phyloP scores from a whole-genome alignment of 225 moss, liverwort and hornwort genomes.

The Rhytidiadelphus loreus region DNA sequence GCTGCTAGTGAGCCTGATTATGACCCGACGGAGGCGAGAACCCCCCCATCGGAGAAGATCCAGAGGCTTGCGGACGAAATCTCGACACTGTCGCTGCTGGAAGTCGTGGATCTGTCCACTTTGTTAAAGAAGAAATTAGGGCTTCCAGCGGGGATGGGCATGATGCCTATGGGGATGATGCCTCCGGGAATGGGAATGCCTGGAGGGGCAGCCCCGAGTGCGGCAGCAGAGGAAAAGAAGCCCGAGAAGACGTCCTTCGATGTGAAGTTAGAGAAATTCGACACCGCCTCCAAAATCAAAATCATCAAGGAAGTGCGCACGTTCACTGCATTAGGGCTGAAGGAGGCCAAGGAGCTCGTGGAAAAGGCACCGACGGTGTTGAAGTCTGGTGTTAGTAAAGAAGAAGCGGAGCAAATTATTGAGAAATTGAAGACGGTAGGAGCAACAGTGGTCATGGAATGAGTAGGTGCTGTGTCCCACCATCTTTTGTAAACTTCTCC shows the following conservation, averaged over 20 bases:
- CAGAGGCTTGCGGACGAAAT: constrained; percentile 87
- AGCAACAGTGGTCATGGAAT: constrained; percentile 90
- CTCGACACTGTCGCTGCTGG: constrained; percentile 75
- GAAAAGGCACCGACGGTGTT: constrained; percentile 82
- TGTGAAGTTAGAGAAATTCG: constrained; percentile 97
- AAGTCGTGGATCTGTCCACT: constrained; percentile 87
- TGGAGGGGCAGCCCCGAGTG: constrained; percentile 22
- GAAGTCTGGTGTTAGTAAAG: constrained; percentile 93
- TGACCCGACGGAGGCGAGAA: constrained; percentile 69
- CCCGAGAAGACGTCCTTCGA: constrained; percentile 92
- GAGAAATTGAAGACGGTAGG: constrained; percentile 93
- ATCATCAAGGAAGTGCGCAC: constrained; percentile 99
- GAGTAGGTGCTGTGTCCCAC: constrained; percentile 3
- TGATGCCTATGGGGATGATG: constrained; percentile 95
- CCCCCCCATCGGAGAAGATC: constrained; percentile 87
- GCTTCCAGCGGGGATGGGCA: constrained; percentile 61
- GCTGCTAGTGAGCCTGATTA: constrained; percentile 80
- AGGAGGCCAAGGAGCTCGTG: constrained; percentile 98
- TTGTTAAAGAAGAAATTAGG: constrained; percentile 94
- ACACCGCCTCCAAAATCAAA: constrained; percentile 85
- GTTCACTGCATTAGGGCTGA: constrained; percentile 86
- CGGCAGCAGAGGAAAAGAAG: constrained; percentile 62
- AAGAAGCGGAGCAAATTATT: constrained; percentile 93
- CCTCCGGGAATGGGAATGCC: constrained; percentile 61
- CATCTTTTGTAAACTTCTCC: constrained; percentile 14